Base-by-base conservation (phyloP, 495 filamentous ascomycete species). In the Lindgomyces ingoldianus region DNA sequence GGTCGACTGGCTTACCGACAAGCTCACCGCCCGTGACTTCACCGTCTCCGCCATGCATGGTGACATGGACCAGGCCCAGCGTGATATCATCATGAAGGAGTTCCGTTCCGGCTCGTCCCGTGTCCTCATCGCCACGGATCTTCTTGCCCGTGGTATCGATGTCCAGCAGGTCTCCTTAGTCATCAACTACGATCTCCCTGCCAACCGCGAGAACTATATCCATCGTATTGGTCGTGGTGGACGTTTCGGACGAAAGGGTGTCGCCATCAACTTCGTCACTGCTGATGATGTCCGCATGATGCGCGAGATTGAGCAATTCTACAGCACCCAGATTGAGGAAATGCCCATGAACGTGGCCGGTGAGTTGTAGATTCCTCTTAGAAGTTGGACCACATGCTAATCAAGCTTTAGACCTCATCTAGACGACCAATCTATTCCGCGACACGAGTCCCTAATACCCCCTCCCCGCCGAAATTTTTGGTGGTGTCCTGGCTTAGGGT, bases 181-280 rank as follows among this genome's bases (percentile, higher is more conserved):
- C 80, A 98, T 98, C 85, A 98, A 98, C 85, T 98, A 98, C 81
- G 94, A 98, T 77, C 83, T 98, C 18, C 94, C 94, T 57, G 90
- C 91, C 78, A 98, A 98, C 83, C 91, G 94, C 75, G 94, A 98
- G 82, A 98, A 98, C 85, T 98, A 98, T 88, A 98, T 98, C 80
- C 94, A 98, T 81, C 88, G 94, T 72, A 98, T 98, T 74, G 94
- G 94, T 83, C 92, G 94, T 83, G 91, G 92, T 78, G 94, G 94
- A 78, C 91, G 94, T 84, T 98, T 98, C 81, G 94, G 94, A 77
- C 90, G 94, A 76, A 98, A 98, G 85, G 94, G 94, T 88, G 94
- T 98, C 77, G 95, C 94, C 70, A 98, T 98, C 84, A 98, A 98
- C 88, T 98, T 98, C 79, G 94, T 98, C 76, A 98, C 95, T 59